Conservation (phyloP, 306 rosid genomes). For the Prinsepia uniflora region DNA sequence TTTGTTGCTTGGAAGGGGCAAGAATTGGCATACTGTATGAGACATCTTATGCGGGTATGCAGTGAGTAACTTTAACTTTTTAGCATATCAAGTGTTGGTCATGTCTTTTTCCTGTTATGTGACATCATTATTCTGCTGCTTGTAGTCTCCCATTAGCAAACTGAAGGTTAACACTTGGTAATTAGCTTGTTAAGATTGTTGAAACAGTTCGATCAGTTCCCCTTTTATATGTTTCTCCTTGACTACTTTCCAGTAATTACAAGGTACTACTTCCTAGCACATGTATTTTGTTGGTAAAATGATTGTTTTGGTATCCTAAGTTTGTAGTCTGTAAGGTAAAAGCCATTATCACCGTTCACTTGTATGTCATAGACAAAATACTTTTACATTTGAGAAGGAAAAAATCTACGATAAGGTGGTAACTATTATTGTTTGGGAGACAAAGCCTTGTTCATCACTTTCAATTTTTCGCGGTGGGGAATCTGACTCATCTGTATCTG, state of each 20-base stretch:
- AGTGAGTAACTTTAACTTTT: slow-evolving; percentile 17
- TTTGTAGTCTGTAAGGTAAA: neutral
- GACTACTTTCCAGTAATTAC: slow-evolving; percentile 19
- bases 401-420: neutral
- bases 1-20: slow-evolving; percentile 87
- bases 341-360: neutral
- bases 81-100: neutral
- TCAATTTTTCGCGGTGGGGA: slow-evolving; percentile 1
- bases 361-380: neutral
- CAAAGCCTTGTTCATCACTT: neutral
- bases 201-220: neutral
- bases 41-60: slow-evolving; percentile 86
- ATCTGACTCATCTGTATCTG: slow-evolving; percentile 13
- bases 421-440: neutral
- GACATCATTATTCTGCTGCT: neutral
- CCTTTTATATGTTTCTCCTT: neutral
- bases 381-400: neutral
- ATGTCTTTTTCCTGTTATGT: slow-evolving; percentile 13
- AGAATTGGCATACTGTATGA: slow-evolving; percentile 88
- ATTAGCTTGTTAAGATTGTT: slow-evolving; percentile 28
- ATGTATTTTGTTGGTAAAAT: slow-evolving; percentile 1
- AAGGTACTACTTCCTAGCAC: slow-evolving; percentile 1
- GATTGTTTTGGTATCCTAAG: neutral
- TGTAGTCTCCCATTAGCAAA: neutral
- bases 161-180: slow-evolving; percentile 2